Evolutionary conservation across 768 basidiomycete genomes (phyloP).

Genomic region (Pulveroboletus frians): DNA sequence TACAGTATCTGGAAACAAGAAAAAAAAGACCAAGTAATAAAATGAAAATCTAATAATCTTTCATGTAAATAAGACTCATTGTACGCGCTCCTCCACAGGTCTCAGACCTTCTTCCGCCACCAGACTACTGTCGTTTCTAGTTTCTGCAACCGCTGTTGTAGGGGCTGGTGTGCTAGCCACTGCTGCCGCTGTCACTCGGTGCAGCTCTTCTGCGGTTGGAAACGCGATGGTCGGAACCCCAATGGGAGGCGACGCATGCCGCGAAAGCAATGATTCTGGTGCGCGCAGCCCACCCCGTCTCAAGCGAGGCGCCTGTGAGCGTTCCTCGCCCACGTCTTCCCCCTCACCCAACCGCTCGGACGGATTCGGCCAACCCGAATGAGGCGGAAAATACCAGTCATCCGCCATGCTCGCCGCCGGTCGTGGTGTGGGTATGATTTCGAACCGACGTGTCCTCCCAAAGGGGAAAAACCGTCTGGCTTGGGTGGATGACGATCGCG

Average conservation of each 20-base stretch:
- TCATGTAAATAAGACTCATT: constrained; percentile 9
- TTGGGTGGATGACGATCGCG: constrained; percentile 18
- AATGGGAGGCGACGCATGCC: constrained; percentile 37
- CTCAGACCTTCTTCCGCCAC: not conserved
- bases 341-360: constrained; percentile 19
- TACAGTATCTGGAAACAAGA: not conserved
- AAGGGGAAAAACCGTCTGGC: constrained; percentile 57
- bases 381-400: constrained; percentile 31
- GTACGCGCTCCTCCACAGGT: constrained; percentile 13
- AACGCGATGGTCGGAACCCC: constrained; percentile 22
- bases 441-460: constrained; percentile 41
- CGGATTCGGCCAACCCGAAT: constrained; percentile 16
- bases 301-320: constrained; percentile 44
- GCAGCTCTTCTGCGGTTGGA: constrained; percentile 21
- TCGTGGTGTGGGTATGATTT: constrained; percentile 31
- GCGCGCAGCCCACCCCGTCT: constrained; percentile 65
- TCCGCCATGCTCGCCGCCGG: constrained; percentile 27
- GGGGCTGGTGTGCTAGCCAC: not conserved
- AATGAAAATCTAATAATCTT: constrained; percentile 5
- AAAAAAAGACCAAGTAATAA: not conserved
- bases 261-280: constrained; percentile 54
- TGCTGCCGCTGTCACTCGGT: constrained; percentile 14
- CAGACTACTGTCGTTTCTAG: constrained; percentile 7
- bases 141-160: not conserved
- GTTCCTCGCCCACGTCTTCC: constrained; percentile 34